These are phyloP conservation scores for Priceomyces haplophilus DNA, from an alignment of 805 yeast genomes.

Conservation along the genomic window DNA sequence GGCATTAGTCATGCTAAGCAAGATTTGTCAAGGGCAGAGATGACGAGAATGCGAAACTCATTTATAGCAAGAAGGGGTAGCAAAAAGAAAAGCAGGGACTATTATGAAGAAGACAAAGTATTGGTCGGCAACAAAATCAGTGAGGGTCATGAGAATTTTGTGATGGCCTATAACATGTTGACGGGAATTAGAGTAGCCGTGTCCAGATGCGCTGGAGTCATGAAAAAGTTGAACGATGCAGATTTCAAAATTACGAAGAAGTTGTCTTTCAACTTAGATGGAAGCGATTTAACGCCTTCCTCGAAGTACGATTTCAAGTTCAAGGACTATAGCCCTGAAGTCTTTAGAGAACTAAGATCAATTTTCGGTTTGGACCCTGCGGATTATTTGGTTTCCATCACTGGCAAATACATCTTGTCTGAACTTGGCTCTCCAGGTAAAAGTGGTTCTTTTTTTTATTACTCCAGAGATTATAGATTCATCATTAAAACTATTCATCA, in stretches of 20 bases:
- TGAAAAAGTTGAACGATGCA: slow-evolving; percentile 63
- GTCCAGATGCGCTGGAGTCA: slow-evolving; percentile 82
- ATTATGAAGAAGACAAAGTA: slow-evolving; percentile 53
- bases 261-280: slow-evolving; percentile 80
- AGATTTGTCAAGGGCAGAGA: slow-evolving; percentile 40
- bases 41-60: slow-evolving; percentile 49
- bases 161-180: slow-evolving; percentile 94
- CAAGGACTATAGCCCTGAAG: slow-evolving; percentile 94
- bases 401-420: slow-evolving; percentile 87
- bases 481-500: slow-evolving; percentile 96
- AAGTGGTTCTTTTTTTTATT: slow-evolving; percentile 94
- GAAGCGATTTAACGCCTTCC: slow-evolving; percentile 87
- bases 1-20: slow-evolving; percentile 1
- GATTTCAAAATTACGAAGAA: slow-evolving; percentile 77
- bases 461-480: slow-evolving; percentile 87
- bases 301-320: slow-evolving; percentile 94
- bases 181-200: slow-evolving; percentile 96
- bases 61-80: slow-evolving; percentile 41
- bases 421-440: slow-evolving; percentile 96
- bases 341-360: slow-evolving; percentile 78
- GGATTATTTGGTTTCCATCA: slow-evolving; percentile 86
- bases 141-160: slow-evolving; percentile 92
- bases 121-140: slow-evolving; percentile 76
- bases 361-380: slow-evolving; percentile 91
- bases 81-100: slow-evolving; percentile 40